Percentiles rank a stretch among this genome's conserved stretches.
phyloP scores from a whole-genome alignment of 805 yeast species.

The Yueomyces sp. region DNA sequence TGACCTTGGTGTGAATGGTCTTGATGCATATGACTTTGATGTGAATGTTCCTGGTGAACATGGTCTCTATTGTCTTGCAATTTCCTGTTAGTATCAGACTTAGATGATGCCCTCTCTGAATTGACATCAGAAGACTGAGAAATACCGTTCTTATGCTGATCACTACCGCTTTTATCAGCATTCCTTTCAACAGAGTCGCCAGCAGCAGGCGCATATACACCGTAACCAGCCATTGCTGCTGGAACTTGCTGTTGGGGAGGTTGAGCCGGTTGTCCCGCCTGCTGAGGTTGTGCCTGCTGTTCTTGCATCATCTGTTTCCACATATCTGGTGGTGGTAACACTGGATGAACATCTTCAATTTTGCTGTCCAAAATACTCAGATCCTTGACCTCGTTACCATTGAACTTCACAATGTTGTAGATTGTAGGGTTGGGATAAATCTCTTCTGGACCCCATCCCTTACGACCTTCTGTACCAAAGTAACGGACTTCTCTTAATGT shows the following conservation, averaged over 20 bases:
- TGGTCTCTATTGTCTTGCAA: background rate
- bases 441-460: slow-evolving; percentile 54
- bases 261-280: background rate
- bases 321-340: slow-evolving; percentile 16
- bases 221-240: slow-evolving; percentile 24
- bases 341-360: slow-evolving; percentile 50
- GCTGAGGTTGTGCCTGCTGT: background rate
- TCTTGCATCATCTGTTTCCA: background rate
- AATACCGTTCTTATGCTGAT: background rate
- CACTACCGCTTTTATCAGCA: slow-evolving; percentile 1
- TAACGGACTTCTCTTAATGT: slow-evolving; percentile 68
- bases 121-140: background rate
- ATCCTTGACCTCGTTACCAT: slow-evolving; percentile 88
- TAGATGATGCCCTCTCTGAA: slow-evolving; percentile 1
- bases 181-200: slow-evolving; percentile 3
- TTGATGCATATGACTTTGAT: background rate
- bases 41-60: background rate
- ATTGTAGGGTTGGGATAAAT: slow-evolving; percentile 55
- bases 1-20: slow-evolving; percentile 2
- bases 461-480: slow-evolving; percentile 87
- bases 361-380: slow-evolving; percentile 69
- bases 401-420: slow-evolving; percentile 67
- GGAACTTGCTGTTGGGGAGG: slow-evolving; percentile 12
- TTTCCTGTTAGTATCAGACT: slow-evolving; percentile 1
- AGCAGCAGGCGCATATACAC: slow-evolving; percentile 20